phyloP scores from a whole-genome alignment of 2,329 filamentous ascomycete species.

The Lomentospora prolificans region DNA sequence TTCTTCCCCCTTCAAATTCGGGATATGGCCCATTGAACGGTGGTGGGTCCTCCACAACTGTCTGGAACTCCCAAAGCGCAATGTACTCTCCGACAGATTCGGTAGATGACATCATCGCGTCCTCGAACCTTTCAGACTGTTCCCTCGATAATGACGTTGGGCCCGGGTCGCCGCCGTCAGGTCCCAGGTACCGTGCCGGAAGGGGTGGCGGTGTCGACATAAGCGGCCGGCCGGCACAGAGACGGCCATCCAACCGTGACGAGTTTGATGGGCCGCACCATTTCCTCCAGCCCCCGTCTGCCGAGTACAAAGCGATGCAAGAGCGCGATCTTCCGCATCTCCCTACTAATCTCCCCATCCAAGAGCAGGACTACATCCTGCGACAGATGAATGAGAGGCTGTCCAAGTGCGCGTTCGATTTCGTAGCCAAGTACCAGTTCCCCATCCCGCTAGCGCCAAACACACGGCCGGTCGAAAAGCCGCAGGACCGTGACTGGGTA shows the following conservation, averaged over 20 bases:
- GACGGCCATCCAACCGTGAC: slow-evolving; percentile 70
- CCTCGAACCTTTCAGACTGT: slow-evolving; percentile 51
- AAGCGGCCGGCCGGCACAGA: slow-evolving; percentile 28
- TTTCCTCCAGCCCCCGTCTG: slow-evolving; percentile 62
- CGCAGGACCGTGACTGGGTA: slow-evolving; percentile 77
- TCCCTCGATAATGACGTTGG: slow-evolving; percentile 42
- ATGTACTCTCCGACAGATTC: slow-evolving; percentile 46
- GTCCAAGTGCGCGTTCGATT: slow-evolving; percentile 80
- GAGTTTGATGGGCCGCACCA: slow-evolving; percentile 86
- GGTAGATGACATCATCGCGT: slow-evolving; percentile 47
- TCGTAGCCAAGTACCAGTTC: slow-evolving; percentile 85
- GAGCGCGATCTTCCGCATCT: slow-evolving; percentile 74
- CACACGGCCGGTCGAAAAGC: slow-evolving; percentile 65
- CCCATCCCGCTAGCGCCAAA: slow-evolving; percentile 76
- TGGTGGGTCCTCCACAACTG: background rate
- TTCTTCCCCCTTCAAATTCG: background rate
- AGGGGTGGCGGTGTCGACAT: slow-evolving; percentile 10
- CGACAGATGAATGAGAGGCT: slow-evolving; percentile 74
- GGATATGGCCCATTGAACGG: slow-evolving; percentile 7
- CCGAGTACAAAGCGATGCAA: slow-evolving; percentile 63
- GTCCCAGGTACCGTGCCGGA: slow-evolving; percentile 8
- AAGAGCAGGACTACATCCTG: slow-evolving; percentile 77
- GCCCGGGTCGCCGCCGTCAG: slow-evolving; percentile 23
- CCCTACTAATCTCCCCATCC: slow-evolving; percentile 70
- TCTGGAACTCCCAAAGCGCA: slow-evolving; percentile 5